Percentiles rank a stretch among this genome's conserved stretches.
Conservation (phyloP, 495 filamentous ascomycete genomes). For the Neurospora sp. region DNA sequence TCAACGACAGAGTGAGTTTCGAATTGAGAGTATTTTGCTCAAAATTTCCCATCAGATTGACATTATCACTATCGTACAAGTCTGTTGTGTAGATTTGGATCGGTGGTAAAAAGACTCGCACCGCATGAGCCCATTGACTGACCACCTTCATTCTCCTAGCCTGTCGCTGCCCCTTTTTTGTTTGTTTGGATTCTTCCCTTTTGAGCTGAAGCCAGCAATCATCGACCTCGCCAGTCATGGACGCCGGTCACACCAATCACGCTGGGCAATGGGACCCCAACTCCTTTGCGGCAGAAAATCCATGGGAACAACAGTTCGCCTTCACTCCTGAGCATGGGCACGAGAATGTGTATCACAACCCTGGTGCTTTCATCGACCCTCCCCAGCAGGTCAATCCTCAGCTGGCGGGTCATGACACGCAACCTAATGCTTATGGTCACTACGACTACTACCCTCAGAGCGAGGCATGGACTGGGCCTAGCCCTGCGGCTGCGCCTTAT, state of each 20-base stretch:
- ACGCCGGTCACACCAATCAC: conserved; percentile 12
- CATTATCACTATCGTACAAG: not conserved
- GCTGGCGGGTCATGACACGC: conserved; percentile 9
- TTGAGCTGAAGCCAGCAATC: not conserved
- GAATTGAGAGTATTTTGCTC: not conserved
- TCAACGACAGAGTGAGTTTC: not conserved
- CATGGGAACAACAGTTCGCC: conserved; percentile 19
- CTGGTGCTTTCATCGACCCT: conserved; percentile 11
- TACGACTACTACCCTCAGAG: conserved; percentile 11
- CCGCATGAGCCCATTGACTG: not conserved
- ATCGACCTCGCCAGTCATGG: conserved; percentile 8
- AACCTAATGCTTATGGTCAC: conserved; percentile 8
- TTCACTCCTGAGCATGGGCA: conserved; percentile 9
- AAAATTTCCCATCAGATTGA: not conserved
- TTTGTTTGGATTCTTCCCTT: not conserved
- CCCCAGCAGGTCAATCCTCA: conserved; percentile 11
- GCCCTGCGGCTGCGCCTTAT: conserved; percentile 7
- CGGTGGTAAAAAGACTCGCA: not conserved
- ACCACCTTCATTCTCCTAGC: not conserved
- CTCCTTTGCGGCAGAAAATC: conserved; percentile 4
- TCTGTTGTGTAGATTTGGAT: not conserved
- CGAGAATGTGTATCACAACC: conserved; percentile 12
- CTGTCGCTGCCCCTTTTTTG: not conserved
- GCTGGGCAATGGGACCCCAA: conserved; percentile 17
- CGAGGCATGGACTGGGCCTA: conserved; percentile 12